Evolutionary conservation across 257 asterid genomes (phyloP), one percentile per base, ranked within the genome.

Genomic region (Nicotiana tomentosiformis): DNA sequence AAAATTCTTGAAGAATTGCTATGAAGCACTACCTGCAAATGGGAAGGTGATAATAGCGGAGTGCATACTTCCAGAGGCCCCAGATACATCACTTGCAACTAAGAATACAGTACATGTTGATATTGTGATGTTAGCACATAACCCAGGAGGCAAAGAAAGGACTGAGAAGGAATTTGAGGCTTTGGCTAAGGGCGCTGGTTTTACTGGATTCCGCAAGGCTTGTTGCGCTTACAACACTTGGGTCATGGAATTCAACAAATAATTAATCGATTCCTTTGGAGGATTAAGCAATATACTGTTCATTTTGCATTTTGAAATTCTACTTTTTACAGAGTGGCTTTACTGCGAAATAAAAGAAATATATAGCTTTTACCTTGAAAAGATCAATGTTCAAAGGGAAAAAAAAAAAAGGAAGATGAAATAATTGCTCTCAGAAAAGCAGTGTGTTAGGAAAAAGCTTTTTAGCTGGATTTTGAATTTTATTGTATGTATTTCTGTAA

Each of bases 101-200:
- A 82, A 87, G 83, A 91, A 89, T 68, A 91, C 87, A 17, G 91
- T 90, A 49, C 98, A 94, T 58, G 83, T 92, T 5, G 98, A 96
- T 77, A 93, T 93, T 3, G 88, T 93, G 4, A 94, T 96, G 99
- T 80, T 94, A 82, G 98, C 98, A 57, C 97, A 92, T 79, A 92
- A 91, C 69, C 97, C 98, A 1, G 98, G 99, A 39, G 99, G 99
- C 10, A 96, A 93, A 82, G 99, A 96, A 86, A 92, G 99, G 93
- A 94, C 99, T 9, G 95, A 92, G 60, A 92, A 87, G 86, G 99
- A 96, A 70, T 96, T 94, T 74, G 88, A 90, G 80, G 84, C 88
- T 18, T 68, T 96, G 90, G 98, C 95, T 20, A 88, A 86, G 66
- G 93, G 83, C 15, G 91, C 98, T 60, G 99, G 99, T 30, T 96